phyloP scores from a whole-genome alignment of 2,329 filamentous ascomycete species.

The Colletotrichum lupini region DNA sequence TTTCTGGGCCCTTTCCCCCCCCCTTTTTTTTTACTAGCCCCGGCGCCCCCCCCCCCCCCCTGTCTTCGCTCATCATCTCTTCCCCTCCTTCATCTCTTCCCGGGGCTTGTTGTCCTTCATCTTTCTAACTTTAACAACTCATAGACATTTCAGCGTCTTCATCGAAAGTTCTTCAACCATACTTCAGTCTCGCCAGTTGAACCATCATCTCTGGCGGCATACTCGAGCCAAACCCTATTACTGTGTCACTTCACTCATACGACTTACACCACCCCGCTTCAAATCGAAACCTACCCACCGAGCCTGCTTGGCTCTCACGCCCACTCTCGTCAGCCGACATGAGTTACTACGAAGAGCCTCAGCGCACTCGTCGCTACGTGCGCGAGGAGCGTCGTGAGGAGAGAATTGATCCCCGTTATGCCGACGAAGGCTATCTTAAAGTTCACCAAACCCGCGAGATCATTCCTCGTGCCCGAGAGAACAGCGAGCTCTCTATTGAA shows the following conservation, averaged over 20 bases:
- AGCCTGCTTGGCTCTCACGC: neutral
- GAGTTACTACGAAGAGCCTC: conserved; percentile 66
- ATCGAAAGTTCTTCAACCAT: neutral
- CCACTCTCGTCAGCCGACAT: conserved; percentile 11
- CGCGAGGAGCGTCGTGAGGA: conserved; percentile 65
- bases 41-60: conserved; percentile 6
- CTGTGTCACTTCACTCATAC: neutral
- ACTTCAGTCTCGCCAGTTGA: neutral
- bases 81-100: conserved; percentile 6
- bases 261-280: conserved; percentile 19
- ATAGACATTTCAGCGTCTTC: neutral
- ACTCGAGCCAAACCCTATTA: neutral
- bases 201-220: neutral
- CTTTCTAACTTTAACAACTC: conserved; percentile 1
- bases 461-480: conserved; percentile 71
- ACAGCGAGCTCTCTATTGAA: conserved; percentile 81
- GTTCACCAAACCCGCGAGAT: conserved; percentile 62
- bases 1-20: too few relatives aligned
- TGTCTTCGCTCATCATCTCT: conserved; percentile 24
- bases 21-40: too few relatives aligned
- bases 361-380: conserved; percentile 60
- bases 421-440: conserved; percentile 62
- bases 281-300: neutral
- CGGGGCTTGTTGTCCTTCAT: neutral
- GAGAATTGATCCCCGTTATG: conserved; percentile 60